Base-by-base conservation (phyloP, 768 basidiomycete genomes). In the Lyophyllum shimeji region DNA sequence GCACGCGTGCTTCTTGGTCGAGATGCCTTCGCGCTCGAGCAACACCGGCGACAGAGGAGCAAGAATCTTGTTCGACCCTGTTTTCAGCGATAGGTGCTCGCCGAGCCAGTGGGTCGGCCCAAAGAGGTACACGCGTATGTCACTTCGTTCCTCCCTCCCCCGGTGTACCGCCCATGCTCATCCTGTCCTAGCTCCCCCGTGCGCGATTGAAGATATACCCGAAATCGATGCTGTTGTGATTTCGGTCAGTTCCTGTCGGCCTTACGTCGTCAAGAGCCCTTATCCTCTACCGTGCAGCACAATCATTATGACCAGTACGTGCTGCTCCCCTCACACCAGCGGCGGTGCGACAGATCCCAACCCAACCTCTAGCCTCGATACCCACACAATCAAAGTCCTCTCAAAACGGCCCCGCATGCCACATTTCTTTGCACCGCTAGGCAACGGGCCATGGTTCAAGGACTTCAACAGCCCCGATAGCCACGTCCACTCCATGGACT, bases 141-240 rank as follows among this genome's bases (percentile, higher is more conserved):
- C n/a, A 48, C 56, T 18, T 17, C 33, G 34, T 23, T n/a, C 7
- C 40, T 4, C 20, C 9, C 48, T 13, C 40, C 17, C 8, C 11
- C 11, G n/a, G n/a, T n/a, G n/a, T n/a, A n/a, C 18, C 7, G 13
- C 21, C n/a, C 23, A 9, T 29, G 29, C 29, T 29, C 29, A 29
- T 29, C 29, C 9, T 4, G 29, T 17, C 46, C 0, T 27, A 81
- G 79, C 73, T 3, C 68, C 80, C 1, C 79, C 83, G 0, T 83
- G 82, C 48, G 65, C 73, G 18, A 73, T 84, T 21, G 73, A 79
- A 43, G 82, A 85, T 3, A 72, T 87, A 44, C 85, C 86, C 0
- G 79, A 84, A 42, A 64, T 87, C 17, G 85, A 87, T 62, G 79
- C 78, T n/a, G 74, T 87, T 29, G 79, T 84, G 6, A 83, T 86